Percentiles rank a stretch among this genome's conserved stretches.
Conservation (phyloP, 1,284 basidiomycete genomes). For the Sporisorium sorghi region DNA sequence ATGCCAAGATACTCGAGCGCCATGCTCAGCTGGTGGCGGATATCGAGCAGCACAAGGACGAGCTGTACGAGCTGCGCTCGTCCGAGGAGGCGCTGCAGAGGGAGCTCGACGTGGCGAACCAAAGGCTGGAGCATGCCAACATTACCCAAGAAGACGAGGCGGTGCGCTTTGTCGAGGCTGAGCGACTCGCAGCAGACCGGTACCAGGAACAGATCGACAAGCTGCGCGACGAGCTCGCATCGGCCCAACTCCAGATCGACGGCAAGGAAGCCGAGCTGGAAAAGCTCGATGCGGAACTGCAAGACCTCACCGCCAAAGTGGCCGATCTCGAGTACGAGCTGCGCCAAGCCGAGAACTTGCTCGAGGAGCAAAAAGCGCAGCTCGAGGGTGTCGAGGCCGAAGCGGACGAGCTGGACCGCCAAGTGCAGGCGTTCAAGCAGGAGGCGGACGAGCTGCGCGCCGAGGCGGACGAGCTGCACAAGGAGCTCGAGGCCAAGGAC, state of each 20-base stretch:
- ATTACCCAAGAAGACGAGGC: conserved; percentile 54
- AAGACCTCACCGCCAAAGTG: conserved; percentile 48
- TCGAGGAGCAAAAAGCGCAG: conserved; percentile 70
- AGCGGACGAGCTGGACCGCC: conserved; percentile 49
- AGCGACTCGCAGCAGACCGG: conserved; percentile 44
- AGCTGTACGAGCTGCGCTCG: conserved; percentile 51
- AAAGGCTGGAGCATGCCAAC: conserved; percentile 53
- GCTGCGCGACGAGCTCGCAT: conserved; percentile 60
- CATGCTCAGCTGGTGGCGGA: conserved; percentile 53
- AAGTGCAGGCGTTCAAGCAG: conserved; percentile 51
- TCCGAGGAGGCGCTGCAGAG: conserved; percentile 47
- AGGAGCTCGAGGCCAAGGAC: conserved; percentile 55
- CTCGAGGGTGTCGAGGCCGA: conserved; percentile 69
- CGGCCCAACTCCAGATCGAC: conserved; percentile 61
- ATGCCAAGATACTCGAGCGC: conserved; percentile 53
- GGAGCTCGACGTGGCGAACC: conserved; percentile 54
- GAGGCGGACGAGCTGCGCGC: conserved; percentile 63
- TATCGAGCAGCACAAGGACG: conserved; percentile 54
- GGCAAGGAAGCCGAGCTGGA: conserved; percentile 62
- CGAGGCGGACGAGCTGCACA: conserved; percentile 50
- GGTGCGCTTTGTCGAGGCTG: conserved; percentile 37
- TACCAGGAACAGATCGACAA: conserved; percentile 54
- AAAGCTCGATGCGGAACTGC: conserved; percentile 54
- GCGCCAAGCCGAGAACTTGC: conserved; percentile 40
- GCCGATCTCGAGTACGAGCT: conserved; percentile 61